Evolutionary conservation across 1,139 yeast genomes (phyloP), one percentile per base, ranked within the genome.

Genomic region (Candida albicans): DNA sequence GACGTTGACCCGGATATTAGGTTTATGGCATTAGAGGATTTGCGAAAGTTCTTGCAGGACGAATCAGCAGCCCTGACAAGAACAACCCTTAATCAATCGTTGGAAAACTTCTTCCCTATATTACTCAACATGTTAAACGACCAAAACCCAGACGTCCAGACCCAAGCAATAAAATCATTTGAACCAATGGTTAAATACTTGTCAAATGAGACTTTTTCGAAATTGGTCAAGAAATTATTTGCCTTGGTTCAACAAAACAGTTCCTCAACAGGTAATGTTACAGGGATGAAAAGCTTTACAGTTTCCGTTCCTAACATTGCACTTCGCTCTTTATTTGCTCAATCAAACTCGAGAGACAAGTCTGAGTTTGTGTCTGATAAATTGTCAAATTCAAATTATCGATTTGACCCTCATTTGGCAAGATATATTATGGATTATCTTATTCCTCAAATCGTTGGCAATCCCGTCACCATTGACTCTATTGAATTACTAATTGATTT

Each of bases 1-100:
- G 87, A 82, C 53, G 84, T 84, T 22, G 96, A 89, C 56, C 87
- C 95, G 3, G 96, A 89, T 59, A 70, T 86, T 53, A 73, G 96
- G 57, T 88, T 83, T 64, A 89, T 89, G 96, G 95, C 93, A 2
- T 69, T 88, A 49, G 87, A 81, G 53, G 96, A 89, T 58, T 73
- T 88, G 54, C 80, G 78, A 54, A 78, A 76, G 49, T 55, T 68
- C 68, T 48, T 73, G 66, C 42, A 37, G 18, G 39, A 39, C 29
- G 47, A 46, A 13, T 30, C 46, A 12, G 45, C 49, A 52, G 44
- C 52, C 50, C 52, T 67, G 40, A 53, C 62, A 40, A 52, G 61
- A 50, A 49, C 60, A 32, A 53, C 57, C 26, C 48, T 55, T 26
- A 52, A 55, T 35, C 52, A 55, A 24, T 47, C 54, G 12, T 58